Base-by-base conservation (phyloP, 805 yeast species). In the Teunomyces stri region DNA sequence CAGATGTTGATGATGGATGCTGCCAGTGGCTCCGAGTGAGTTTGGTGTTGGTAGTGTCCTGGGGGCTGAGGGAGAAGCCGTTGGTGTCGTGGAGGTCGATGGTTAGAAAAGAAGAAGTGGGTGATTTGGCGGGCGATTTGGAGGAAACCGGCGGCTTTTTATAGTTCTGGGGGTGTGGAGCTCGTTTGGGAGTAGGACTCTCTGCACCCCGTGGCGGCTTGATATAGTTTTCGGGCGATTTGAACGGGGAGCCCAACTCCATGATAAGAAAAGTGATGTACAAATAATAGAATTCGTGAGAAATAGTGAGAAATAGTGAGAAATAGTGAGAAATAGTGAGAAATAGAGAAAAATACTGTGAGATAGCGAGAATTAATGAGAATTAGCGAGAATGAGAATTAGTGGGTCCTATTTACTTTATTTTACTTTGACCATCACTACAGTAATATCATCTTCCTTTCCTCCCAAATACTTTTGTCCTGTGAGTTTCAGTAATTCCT, bases 381-480 rank as follows among this genome's bases (percentile, higher is more conserved):
- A 21, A 21, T 3, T 21, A 21, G 39, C 27, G 39, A 20, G 27
- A 20, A 18, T 18, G 20, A 18, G n/a, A 18, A 36, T 9, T 27
- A 12, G 11, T 21, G 11, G 15, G 13, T 4, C 4, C 29, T 29
- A 39, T 44, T 47, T 54, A 61, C 38, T 58, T 71, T 54, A 61
- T 37, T 58, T 71, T 28, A 87, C 89, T 58, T 80, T 78, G 38
- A 89, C 82, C 58, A 88, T 75, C 1, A 91, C 85, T 13, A 86
- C 80, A 1, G 98, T 89, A 33, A 94, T 86, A 66, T 92, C 99
- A 68, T 92, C 99, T 40, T 90, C 95, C 69, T 92, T 92, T 11
- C 99, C 99, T 29, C 99, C 98, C 49, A 81, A 73, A 60, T 87
- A 87, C 37, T 75, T 71, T 58, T 82, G 85, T 3, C 86, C 86